A percentile compares a stretch with the other conserved stretches of the same genome.
phyloP scores from a whole-genome alignment of 2,329 filamentous ascomycete genomes.

The Ceratocystis alfenasii region DNA sequence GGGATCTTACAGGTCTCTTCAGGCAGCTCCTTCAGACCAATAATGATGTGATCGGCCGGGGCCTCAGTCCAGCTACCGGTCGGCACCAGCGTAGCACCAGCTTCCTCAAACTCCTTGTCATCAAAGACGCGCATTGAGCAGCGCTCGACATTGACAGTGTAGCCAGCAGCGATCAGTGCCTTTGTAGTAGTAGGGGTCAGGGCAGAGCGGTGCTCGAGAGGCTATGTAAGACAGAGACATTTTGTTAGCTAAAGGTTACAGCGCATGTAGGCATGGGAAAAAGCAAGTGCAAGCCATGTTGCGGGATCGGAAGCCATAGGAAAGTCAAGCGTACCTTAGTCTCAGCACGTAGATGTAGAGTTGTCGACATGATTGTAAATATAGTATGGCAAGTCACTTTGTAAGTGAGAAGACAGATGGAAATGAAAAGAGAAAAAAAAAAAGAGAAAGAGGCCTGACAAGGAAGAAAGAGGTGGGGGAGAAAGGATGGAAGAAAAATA shows the following conservation, averaged over 20 bases:
- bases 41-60: conserved; percentile 55
- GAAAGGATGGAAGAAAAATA: too few species aligned
- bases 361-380: conserved; percentile 23
- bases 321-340: conserved; percentile 31
- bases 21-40: conserved; percentile 68
- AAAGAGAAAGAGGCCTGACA: neutral
- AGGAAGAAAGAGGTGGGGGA: neutral
- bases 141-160: conserved; percentile 54
- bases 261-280: neutral
- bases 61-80: conserved; percentile 57
- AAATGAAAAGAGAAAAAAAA: conserved; percentile 5
- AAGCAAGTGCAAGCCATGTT: neutral
- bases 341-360: conserved; percentile 41
- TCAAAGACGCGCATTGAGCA: conserved; percentile 53
- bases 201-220: conserved; percentile 42
- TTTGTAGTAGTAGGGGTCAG: conserved; percentile 32
- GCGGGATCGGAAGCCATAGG: neutral
- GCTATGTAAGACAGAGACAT: conserved; percentile 25
- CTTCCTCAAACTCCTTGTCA: conserved; percentile 46
- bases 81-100: conserved; percentile 54
- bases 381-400: neutral
- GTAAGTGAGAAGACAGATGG: neutral
- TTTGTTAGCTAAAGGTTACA: neutral
- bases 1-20: conserved; percentile 49
- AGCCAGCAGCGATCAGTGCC: conserved; percentile 52